Conservation (phyloP, 2,329 filamentous ascomycete species). For the Zymoseptoria passerinii region DNA sequence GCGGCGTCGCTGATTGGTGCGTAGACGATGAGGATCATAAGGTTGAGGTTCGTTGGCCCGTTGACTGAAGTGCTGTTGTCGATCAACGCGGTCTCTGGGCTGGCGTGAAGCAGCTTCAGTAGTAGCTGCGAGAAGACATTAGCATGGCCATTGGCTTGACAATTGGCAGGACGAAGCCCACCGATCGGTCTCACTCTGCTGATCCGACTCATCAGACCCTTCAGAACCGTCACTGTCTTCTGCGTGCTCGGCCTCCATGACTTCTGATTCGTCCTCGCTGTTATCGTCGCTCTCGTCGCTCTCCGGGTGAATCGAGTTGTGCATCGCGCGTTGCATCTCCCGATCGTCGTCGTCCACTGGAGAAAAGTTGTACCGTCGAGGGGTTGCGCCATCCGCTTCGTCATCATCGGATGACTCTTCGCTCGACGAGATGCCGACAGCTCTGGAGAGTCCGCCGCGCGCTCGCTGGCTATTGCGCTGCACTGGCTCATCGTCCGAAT, state of each 20-base stretch:
- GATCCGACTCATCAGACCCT: slow-evolving; percentile 7
- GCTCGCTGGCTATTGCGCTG: not conserved
- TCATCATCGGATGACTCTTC: slow-evolving; percentile 7
- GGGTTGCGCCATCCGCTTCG: slow-evolving; percentile 1
- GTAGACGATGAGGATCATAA: slow-evolving; percentile 12
- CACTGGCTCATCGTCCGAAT: slow-evolving; percentile 6
- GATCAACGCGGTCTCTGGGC: slow-evolving; percentile 8
- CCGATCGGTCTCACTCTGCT: slow-evolving; percentile 20
- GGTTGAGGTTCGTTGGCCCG: not conserved
- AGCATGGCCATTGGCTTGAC: not conserved
- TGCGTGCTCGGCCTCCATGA: slow-evolving; percentile 1
- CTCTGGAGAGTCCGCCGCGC: not conserved
- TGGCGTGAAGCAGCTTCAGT: slow-evolving; percentile 11
- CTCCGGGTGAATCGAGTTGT: slow-evolving; percentile 6
- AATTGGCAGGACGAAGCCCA: slow-evolving; percentile 12
- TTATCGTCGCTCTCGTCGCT: slow-evolving; percentile 1
- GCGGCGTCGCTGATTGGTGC: slow-evolving; percentile 8
- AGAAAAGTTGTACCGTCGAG: not conserved
- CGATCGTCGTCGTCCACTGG: slow-evolving; percentile 2
- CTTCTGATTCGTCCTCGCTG: slow-evolving; percentile 1
- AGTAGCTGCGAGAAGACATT: slow-evolving; percentile 8
- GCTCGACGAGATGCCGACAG: slow-evolving; percentile 3
- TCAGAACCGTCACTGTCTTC: slow-evolving; percentile 4
- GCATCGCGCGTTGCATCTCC: not conserved
- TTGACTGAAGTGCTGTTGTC: slow-evolving; percentile 8